phyloP scores from a whole-genome alignment of 176 grass and related monocot genomes.

The Rhynchospora tenuis region DNA sequence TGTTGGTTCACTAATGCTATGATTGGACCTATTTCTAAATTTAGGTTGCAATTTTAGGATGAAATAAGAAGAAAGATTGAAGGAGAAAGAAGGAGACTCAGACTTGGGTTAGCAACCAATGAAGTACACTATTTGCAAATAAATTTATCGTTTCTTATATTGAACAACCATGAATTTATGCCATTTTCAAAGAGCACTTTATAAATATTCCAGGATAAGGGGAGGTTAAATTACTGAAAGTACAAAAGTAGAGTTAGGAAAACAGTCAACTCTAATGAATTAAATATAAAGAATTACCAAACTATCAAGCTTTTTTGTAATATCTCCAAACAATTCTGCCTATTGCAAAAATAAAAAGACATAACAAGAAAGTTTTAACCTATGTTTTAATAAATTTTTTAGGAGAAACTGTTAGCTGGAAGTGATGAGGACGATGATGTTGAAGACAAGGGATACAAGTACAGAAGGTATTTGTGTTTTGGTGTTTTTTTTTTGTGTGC shows the following conservation, averaged over 20 bases:
- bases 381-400: constrained; percentile 19
- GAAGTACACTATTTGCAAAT: not conserved
- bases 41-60: too few species aligned
- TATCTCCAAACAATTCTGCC: not conserved
- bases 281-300: not conserved
- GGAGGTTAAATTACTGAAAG: too few species aligned
- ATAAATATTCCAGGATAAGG: too few species aligned
- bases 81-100: constrained; percentile 55
- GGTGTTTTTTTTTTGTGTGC: constrained; percentile 1
- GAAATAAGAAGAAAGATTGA: too few species aligned
- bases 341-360: not conserved
- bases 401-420: constrained; percentile 84
- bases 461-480: constrained; percentile 28
- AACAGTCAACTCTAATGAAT: not conserved
- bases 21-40: too few species aligned
- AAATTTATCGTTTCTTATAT: too few species aligned
- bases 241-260: not conserved
- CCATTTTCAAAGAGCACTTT: not conserved
- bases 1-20: too few species aligned
- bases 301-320: not conserved
- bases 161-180: not conserved
- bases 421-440: constrained; percentile 40
- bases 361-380: constrained; percentile 1
- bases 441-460: constrained; percentile 31
- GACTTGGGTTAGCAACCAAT: constrained; percentile 59